Conservation (phyloP, 495 filamentous ascomycete genomes). For the Daldinia loculata region DNA sequence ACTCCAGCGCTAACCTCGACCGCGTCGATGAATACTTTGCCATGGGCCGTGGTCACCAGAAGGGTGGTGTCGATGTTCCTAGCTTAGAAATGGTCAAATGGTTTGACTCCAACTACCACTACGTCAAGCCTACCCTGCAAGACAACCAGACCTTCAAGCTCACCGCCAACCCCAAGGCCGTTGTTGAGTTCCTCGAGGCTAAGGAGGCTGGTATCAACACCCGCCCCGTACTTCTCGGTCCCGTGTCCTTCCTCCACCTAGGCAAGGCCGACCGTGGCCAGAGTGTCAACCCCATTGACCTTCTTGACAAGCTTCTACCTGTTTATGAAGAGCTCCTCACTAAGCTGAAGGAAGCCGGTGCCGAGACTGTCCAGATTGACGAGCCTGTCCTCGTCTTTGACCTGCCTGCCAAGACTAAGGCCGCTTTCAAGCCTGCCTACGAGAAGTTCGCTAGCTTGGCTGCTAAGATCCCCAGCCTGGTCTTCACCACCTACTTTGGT, state of each 20-base stretch:
- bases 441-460: constrained; percentile 82
- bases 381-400: constrained; percentile 97
- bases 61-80: constrained; percentile 90
- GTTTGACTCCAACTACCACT: constrained; percentile 99
- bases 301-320: constrained; percentile 89
- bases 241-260: constrained; percentile 94
- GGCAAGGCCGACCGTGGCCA: constrained; percentile 97
- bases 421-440: constrained; percentile 97
- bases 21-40: constrained; percentile 97
- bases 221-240: constrained; percentile 92
- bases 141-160: constrained; percentile 97
- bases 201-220: constrained; percentile 94
- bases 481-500: constrained; percentile 97
- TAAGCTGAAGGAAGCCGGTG: constrained; percentile 94
- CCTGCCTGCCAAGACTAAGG: constrained; percentile 84
- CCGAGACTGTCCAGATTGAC: constrained; percentile 95
- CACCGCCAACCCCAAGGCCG: constrained; percentile 84
- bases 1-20: constrained; percentile 84
- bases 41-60: constrained; percentile 98
- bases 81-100: constrained; percentile 99
- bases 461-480: constrained; percentile 77
- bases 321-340: constrained; percentile 89
- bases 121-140: constrained; percentile 97
- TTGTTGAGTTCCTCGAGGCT: constrained; percentile 92
- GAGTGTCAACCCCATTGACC: constrained; percentile 87